phyloP scores from a whole-genome alignment of 2,329 filamentous ascomycete species.

The Metarhizium sp. region DNA sequence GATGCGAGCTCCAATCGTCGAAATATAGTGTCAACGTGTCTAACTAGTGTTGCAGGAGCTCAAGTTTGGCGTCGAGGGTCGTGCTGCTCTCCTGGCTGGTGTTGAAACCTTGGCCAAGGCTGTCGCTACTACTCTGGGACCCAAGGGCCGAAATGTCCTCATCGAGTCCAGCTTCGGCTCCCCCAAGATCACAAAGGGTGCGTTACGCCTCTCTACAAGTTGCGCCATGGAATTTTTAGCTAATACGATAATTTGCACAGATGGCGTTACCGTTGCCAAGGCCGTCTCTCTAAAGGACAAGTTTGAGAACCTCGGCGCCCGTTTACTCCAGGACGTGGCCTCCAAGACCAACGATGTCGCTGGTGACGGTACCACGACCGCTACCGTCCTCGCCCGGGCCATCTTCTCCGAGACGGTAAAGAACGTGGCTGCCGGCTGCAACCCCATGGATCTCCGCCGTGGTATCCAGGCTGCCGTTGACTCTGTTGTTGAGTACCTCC shows the following conservation, averaged over 20 bases:
- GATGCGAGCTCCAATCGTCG: background rate
- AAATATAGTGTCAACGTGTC: background rate
- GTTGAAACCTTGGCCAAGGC: conserved; percentile 96
- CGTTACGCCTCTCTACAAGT: background rate
- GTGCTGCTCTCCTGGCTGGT: conserved; percentile 81
- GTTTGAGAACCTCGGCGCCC: conserved; percentile 98
- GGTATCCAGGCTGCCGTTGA: conserved; percentile 96
- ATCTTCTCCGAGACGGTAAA: conserved; percentile 99
- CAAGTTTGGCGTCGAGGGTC: conserved; percentile 94
- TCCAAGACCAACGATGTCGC: conserved; percentile 99
- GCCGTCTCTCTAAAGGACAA: conserved; percentile 94
- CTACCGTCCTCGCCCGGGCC: conserved; percentile 89
- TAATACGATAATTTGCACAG: conserved; percentile 30
- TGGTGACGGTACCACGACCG: conserved; percentile 96
- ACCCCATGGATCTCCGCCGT: conserved; percentile 96
- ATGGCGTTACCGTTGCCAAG: conserved; percentile 83
- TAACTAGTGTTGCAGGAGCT: conserved; percentile 57
- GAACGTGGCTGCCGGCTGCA: conserved; percentile 98
- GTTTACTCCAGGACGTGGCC: conserved; percentile 93
- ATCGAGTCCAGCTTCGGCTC: conserved; percentile 98
- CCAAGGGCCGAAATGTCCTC: conserved; percentile 96
- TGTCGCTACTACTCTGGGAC: conserved; percentile 90
- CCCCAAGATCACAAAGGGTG: conserved; percentile 99
- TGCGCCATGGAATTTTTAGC: background rate
- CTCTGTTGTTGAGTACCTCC: conserved; percentile 86